A percentile compares a stretch with the other conserved stretches of the same genome.
Conservation (phyloP, 805 yeast species). For the Lipomyces kockii region DNA sequence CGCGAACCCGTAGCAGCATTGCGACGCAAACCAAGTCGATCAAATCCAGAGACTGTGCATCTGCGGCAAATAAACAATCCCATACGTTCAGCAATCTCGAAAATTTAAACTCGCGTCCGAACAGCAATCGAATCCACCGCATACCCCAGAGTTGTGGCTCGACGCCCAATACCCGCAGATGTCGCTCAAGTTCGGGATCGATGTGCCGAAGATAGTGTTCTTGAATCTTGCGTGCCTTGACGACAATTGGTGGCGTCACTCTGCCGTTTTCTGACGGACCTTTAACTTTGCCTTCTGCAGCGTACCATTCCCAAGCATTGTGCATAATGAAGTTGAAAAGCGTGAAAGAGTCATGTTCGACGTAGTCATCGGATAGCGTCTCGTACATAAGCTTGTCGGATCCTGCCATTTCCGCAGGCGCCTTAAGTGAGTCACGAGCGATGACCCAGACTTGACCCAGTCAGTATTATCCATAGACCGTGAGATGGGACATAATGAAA, state of each 20-base stretch:
- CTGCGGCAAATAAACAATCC: slow-evolving; percentile 47
- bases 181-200: slow-evolving; percentile 43
- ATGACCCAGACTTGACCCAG: slow-evolving; percentile 19
- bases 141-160: slow-evolving; percentile 50
- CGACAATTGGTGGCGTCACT: slow-evolving; percentile 41
- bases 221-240: slow-evolving; percentile 44
- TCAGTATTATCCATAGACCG: background rate
- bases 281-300: slow-evolving; percentile 30
- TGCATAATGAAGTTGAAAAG: slow-evolving; percentile 44
- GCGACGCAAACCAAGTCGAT: slow-evolving; percentile 47
- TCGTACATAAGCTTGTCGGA: slow-evolving; percentile 25
- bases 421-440: slow-evolving; percentile 15
- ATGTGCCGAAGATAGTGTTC: slow-evolving; percentile 39
- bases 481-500: background rate
- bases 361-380: slow-evolving; percentile 29
- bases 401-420: slow-evolving; percentile 4
- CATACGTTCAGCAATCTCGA: slow-evolving; percentile 41
- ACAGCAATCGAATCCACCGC: slow-evolving; percentile 46
- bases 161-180: slow-evolving; percentile 38
- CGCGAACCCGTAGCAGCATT: slow-evolving; percentile 43
- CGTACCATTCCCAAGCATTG: slow-evolving; percentile 43
- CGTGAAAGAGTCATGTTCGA: slow-evolving; percentile 44
- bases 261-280: slow-evolving; percentile 26
- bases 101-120: slow-evolving; percentile 46
- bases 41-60: slow-evolving; percentile 39